Evolutionary conservation across 768 basidiomycete species (phyloP).

Genomic region (Kwoniella europaea): DNA sequence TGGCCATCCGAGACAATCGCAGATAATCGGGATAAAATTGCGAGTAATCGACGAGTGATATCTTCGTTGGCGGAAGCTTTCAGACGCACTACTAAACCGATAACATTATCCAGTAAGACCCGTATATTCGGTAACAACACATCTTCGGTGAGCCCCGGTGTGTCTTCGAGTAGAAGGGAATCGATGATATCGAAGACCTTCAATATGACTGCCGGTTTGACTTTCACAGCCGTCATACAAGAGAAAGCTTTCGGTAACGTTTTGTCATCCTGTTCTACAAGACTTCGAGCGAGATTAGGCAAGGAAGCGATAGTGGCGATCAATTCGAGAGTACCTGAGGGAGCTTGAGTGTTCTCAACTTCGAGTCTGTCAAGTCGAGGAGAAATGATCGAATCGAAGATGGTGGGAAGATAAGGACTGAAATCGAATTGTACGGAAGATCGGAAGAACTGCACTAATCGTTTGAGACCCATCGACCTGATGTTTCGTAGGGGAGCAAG

Average conservation of each 20-base stretch:
- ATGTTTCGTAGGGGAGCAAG: conserved; percentile 65
- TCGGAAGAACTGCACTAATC: conserved; percentile 86
- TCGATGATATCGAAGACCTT: conserved; percentile 86
- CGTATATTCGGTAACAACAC: conserved; percentile 67
- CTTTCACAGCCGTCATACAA: conserved; percentile 78
- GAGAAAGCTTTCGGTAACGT: conserved; percentile 78
- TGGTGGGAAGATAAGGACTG: conserved; percentile 68
- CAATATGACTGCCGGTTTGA: conserved; percentile 81
- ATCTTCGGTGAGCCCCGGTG: conserved; percentile 68
- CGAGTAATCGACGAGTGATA: conserved; percentile 79
- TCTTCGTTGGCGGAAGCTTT: conserved; percentile 59
- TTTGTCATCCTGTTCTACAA: conserved; percentile 71
- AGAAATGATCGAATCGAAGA: conserved; percentile 75
- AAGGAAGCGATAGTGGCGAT: conserved; percentile 76
- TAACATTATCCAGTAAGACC: conserved; percentile 72
- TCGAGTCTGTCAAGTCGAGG: conserved; percentile 78
- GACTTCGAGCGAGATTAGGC: conserved; percentile 65
- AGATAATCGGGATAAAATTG: conserved; percentile 77
- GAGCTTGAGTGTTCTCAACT: conserved; percentile 86
- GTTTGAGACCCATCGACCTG: conserved; percentile 81
- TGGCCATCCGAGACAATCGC: conserved; percentile 70
- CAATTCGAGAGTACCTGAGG: conserved; percentile 84
- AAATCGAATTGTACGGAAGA: conserved; percentile 76
- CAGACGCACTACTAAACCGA: conserved; percentile 71
- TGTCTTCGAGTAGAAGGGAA: conserved; percentile 64